Conservation (phyloP, 345 rosid species). For the Triadica sebifera region DNA sequence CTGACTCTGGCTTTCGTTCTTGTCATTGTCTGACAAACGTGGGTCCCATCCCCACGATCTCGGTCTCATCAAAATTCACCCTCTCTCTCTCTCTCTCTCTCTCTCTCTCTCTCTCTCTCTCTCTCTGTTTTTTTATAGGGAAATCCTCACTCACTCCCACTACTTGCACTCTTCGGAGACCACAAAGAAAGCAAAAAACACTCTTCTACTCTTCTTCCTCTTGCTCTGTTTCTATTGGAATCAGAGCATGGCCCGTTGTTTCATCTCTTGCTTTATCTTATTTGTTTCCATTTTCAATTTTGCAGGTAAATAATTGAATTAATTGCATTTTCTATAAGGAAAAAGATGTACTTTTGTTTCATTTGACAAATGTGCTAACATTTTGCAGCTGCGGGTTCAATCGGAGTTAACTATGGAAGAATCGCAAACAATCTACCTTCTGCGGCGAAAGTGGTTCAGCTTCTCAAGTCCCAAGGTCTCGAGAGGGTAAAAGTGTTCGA, state of each 20-base stretch:
- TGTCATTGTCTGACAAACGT: neutral
- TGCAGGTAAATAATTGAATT: constrained; percentile 11
- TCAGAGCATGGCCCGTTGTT: neutral
- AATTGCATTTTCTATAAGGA: neutral
- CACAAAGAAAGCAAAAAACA: too few species aligned
- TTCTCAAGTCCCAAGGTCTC: constrained; percentile 70
- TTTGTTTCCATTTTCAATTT: constrained; percentile 1
- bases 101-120: neutral
- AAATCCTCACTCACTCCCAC: neutral
- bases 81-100: neutral
- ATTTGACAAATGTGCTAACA: neutral
- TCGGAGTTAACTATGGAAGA: constrained; percentile 95
- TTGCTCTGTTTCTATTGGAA: constrained; percentile 1
- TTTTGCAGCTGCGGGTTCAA: constrained; percentile 62
- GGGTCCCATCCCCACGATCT: constrained; percentile 20
- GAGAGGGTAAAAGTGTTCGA: constrained; percentile 73
- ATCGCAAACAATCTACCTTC: constrained; percentile 79
- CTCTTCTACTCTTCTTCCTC: too few species aligned
- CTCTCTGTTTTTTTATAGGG: neutral
- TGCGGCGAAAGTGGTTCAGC: constrained; percentile 60
- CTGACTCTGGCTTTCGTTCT: neutral
- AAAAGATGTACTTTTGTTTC: too few species aligned
- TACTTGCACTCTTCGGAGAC: too few species aligned
- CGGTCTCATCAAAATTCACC: neutral
- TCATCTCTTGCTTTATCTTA: neutral